phyloP scores from a whole-genome alignment of 768 basidiomycete species.

The Pilatotrama ljubarskyi region DNA sequence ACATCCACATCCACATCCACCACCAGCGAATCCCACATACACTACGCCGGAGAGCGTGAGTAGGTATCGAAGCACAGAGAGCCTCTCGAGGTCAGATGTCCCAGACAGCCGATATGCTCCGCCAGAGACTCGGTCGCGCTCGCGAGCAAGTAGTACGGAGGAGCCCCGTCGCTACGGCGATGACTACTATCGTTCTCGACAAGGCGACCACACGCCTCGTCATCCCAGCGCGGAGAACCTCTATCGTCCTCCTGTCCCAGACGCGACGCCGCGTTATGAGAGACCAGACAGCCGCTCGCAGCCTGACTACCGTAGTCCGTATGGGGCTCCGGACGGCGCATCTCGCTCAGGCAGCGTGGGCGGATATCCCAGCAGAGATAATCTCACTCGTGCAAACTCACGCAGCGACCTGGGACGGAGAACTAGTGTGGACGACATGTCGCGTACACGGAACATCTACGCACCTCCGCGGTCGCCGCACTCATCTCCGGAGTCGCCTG shows the following conservation, averaged over 20 bases:
- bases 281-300: background rate
- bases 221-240: background rate
- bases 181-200: background rate
- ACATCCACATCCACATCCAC: slow-evolving; percentile 18
- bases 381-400: slow-evolving; percentile 1
- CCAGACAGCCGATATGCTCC: background rate
- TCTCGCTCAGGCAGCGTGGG: slow-evolving; percentile 7
- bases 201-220: background rate
- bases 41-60: slow-evolving; percentile 6
- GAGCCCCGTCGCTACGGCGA: background rate
- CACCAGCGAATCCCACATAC: slow-evolving; percentile 10
- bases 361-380: slow-evolving; percentile 2
- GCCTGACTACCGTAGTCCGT: background rate
- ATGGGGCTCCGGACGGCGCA: background rate
- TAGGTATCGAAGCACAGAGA: slow-evolving; percentile 5
- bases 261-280: slow-evolving; percentile 3
- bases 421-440: background rate
- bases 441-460: slow-evolving; percentile 18
- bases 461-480: slow-evolving; percentile 19
- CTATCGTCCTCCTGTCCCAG: background rate
- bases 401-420: slow-evolving; percentile 8
- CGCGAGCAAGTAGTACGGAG: background rate
- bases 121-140: background rate
- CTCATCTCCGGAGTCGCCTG: slow-evolving; percentile 17
- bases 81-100: background rate